A percentile compares a stretch with the other conserved stretches of the same genome.
These are phyloP conservation scores for Crepidotus variabilis DNA, from an alignment of 768 basidiomycete species.

Conservation along the genomic window DNA sequence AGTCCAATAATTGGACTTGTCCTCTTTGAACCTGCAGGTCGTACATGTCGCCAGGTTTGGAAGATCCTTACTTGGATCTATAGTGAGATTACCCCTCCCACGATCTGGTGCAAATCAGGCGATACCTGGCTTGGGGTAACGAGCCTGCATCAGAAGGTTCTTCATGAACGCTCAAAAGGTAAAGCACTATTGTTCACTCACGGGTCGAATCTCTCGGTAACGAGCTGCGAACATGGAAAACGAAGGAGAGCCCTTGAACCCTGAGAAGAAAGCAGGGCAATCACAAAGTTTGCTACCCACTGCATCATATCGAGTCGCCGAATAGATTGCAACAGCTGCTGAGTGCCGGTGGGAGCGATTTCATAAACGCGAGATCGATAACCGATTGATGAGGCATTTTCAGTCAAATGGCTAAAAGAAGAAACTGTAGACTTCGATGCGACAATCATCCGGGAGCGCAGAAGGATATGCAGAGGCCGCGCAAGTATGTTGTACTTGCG, in stretches of 20 bases:
- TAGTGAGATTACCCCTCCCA: constrained; percentile 17
- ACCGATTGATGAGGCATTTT: too few species aligned
- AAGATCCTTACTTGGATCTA: constrained; percentile 15
- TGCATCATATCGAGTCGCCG: too few species aligned
- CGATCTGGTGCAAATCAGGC: constrained; percentile 13
- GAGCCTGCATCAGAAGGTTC: constrained; percentile 4
- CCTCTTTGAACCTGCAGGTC: constrained; percentile 17
- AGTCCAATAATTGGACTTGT: constrained; percentile 6
- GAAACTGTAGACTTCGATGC: too few species aligned
- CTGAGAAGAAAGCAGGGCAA: not conserved
- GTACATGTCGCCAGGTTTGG: constrained; percentile 15
- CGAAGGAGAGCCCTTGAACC: constrained; percentile 14
- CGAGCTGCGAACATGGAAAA: constrained; percentile 18
- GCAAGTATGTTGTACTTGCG: too few species aligned
- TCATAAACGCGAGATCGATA: too few species aligned
- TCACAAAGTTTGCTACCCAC: not conserved
- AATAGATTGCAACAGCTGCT: too few species aligned
- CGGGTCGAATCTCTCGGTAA: constrained; percentile 19
- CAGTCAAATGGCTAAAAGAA: too few species aligned
- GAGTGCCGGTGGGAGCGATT: too few species aligned
- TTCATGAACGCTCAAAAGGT: too few species aligned
- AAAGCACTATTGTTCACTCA: too few species aligned
- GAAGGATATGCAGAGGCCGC: too few species aligned
- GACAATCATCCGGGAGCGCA: too few species aligned
- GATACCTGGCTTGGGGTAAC: constrained; percentile 14